Conservation (phyloP, 2,329 filamentous ascomycete genomes). For the Ciborinia camelliae region DNA sequence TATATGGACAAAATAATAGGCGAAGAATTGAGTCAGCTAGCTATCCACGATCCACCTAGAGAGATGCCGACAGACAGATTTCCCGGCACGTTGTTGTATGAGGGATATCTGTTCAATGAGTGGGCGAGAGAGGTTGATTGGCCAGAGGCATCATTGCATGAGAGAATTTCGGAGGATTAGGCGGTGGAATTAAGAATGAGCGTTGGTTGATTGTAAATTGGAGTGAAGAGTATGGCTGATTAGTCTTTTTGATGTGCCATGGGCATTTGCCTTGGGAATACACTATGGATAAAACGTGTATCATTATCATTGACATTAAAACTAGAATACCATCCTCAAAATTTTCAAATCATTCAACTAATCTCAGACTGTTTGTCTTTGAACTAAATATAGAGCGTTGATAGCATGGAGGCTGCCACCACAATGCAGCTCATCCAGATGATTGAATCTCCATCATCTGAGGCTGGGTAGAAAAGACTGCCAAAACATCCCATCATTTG, state of each 20-base stretch:
- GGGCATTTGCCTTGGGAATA: background rate
- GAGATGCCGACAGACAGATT: background rate
- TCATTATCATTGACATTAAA: background rate
- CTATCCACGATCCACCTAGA: background rate
- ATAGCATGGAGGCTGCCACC: no score
- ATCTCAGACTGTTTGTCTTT: no score
- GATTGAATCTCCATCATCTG: no score
- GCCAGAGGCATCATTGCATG: background rate
- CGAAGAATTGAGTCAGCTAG: accelerated
- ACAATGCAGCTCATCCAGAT: no score
- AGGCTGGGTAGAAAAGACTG: no score
- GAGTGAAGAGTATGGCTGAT: no score
- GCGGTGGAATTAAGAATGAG: background rate
- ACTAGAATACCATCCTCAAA: background rate
- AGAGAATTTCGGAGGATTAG: background rate
- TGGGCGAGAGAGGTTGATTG: background rate
- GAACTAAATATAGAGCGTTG: background rate
- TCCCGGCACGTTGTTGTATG: background rate
- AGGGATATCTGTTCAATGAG: background rate
- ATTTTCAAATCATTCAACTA: background rate
- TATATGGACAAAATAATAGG: no score
- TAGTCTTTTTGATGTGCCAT: no score
- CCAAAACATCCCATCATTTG: no score
- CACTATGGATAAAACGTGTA: background rate
- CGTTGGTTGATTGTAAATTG: background rate